Evolutionary conservation across 2,329 filamentous ascomycete genomes (phyloP).

Genomic region (Sporothrix mexicana): DNA sequence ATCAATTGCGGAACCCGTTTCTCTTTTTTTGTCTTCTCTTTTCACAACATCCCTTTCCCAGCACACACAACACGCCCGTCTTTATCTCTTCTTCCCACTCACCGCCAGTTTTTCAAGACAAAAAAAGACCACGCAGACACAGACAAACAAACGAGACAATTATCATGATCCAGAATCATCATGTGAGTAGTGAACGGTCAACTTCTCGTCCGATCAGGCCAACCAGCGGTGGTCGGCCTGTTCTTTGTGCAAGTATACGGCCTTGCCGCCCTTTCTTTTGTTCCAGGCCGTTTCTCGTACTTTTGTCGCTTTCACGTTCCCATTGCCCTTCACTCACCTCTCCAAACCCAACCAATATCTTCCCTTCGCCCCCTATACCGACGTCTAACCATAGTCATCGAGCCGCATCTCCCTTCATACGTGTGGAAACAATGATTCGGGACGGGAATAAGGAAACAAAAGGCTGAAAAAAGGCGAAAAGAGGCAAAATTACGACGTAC

Average conservation of each 20-base stretch:
- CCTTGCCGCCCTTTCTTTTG: neutral
- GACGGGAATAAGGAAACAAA: neutral
- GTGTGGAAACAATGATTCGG: neutral
- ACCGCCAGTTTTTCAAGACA: constrained; percentile 14
- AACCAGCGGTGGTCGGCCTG: neutral
- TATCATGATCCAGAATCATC: neutral
- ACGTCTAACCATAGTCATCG: neutral
- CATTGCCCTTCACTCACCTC: no score
- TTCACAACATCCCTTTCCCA: neutral
- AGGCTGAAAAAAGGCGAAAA: neutral
- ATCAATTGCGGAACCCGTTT: constrained; percentile 16
- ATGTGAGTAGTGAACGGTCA: neutral
- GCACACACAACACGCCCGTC: constrained; percentile 1
- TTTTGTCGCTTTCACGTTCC: neutral
- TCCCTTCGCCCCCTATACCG: neutral
- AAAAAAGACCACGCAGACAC: neutral
- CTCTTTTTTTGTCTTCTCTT: no score
- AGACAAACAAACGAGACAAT: neutral
- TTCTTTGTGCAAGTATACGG: neutral
- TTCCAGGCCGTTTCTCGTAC: neutral
- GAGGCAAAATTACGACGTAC: neutral
- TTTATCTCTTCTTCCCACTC: neutral
- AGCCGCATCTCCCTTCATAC: neutral
- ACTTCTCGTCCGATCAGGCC: neutral
- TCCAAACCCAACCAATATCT: no score